These are phyloP conservation scores for Rhodotorula sp. DNA, from an alignment of 1,284 basidiomycete genomes.

Conservation along the genomic window DNA sequence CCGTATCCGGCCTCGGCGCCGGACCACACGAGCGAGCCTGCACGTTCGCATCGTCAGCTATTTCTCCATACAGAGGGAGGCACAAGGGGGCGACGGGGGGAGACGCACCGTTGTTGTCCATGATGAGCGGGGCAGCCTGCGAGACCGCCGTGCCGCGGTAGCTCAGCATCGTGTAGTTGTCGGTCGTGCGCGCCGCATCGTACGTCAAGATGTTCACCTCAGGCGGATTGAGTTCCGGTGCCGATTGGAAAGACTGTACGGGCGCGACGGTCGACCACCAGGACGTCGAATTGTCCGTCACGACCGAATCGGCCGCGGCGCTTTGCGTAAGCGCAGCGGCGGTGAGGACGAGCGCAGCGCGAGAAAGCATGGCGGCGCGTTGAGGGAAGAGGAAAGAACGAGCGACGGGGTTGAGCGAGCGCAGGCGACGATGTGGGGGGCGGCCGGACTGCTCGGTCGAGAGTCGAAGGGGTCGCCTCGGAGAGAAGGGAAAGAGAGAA, in stretches of 20 bases:
- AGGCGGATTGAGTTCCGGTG: slow-evolving; percentile 7
- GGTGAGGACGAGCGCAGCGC: background rate
- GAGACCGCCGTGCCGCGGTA: slow-evolving; percentile 7
- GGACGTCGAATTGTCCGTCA: background rate
- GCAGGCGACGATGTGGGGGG: too few relatives aligned
- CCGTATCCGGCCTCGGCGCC: slow-evolving; percentile 4
- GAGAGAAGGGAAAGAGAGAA: too few relatives aligned
- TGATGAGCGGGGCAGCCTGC: slow-evolving; percentile 16
- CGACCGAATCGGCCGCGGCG: slow-evolving; percentile 7
- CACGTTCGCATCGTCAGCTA: background rate
- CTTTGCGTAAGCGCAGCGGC: background rate
- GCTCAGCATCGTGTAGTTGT: background rate
- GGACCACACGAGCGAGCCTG: slow-evolving; percentile 8
- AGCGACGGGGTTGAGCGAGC: too few relatives aligned
- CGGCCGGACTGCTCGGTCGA: too few relatives aligned
- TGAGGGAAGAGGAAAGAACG: too few relatives aligned
- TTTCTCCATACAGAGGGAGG: background rate
- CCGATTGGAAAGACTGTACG: slow-evolving; percentile 13
- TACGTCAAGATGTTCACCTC: slow-evolving; percentile 1
- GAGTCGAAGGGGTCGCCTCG: too few relatives aligned
- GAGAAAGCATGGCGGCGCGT: too few relatives aligned
- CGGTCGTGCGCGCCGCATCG: background rate
- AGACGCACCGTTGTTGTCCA: slow-evolving; percentile 13
- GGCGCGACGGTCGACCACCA: slow-evolving; percentile 2
- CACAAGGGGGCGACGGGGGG: background rate